Evolutionary conservation across 2,329 filamentous ascomycete species (phyloP), one percentile per base, ranked within the genome.

Genomic region (Arthrobotrys conoides): DNA sequence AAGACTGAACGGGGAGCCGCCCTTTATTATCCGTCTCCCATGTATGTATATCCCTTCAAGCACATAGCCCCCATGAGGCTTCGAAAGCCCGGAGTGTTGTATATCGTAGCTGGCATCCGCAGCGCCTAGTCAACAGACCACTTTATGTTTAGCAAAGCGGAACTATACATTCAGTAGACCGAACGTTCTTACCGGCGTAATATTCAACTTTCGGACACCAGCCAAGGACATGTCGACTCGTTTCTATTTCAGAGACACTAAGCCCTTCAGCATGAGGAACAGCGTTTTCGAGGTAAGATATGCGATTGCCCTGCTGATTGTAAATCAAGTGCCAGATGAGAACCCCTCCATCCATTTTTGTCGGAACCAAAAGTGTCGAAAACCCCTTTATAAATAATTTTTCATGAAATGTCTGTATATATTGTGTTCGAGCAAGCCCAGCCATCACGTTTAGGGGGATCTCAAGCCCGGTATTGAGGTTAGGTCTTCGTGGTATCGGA

Each of bases 391-490:
- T 53, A 20, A 81, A 63, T 0, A 81, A 1, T 3, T 66, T 75
- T 1, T 68, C 73, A 12, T 80, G 41, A 27, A 80, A 82, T 10
- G n/a, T 36, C 3, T 48, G 72, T 0, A 65, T 53, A 0, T 63
- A 33, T 1, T 53, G 0, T 5, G 81, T 57, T 38, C 66, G 24
- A 2, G 44, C 76, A 14, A 83, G 66, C 1, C 38, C 69, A 1
- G 80, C 79, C 73, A 83, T 80, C 44, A 82, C 77, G 18, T 80
- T 67, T 0, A 82, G 57, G 3, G 82, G 71, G 30, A 82, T 80
- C 18, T 82, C 81, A 14, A 82, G 63, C 5, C 33, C 33, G 0
- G 33, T 53, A 16, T 69, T 48, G 9, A 30, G 2, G 16, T 33
- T 44, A 5, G 49, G 14, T 53, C 65, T 48, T 1, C 61, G 51